phyloP scores from a whole-genome alignment of 768 basidiomycete species.

The Cytidiella melzeri region DNA sequence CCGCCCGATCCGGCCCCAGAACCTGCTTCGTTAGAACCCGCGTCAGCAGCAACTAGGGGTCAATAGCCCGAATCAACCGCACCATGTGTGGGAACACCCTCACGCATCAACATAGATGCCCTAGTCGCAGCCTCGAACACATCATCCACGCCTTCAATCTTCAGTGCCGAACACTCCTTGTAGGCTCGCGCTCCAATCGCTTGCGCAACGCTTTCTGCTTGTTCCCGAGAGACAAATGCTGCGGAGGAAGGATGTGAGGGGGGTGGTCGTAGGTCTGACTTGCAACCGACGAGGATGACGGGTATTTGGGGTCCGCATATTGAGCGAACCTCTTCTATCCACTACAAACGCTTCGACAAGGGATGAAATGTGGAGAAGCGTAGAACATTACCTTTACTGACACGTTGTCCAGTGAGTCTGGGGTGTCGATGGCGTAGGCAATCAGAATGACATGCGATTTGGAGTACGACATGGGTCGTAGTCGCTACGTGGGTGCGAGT shows the following conservation, averaged over 20 bases:
- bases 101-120: slow-evolving; percentile 93
- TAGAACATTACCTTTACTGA: slow-evolving; percentile 65
- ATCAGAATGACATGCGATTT: slow-evolving; percentile 99
- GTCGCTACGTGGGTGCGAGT: slow-evolving; percentile 51
- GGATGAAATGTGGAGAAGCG: not conserved
- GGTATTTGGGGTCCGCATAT: slow-evolving; percentile 92
- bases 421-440: slow-evolving; percentile 93
- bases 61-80: too few relatives aligned
- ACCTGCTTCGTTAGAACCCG: slow-evolving; percentile 48
- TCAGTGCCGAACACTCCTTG: slow-evolving; percentile 90
- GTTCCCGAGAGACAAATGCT: slow-evolving; percentile 64
- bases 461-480: slow-evolving; percentile 95
- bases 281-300: slow-evolving; percentile 94
- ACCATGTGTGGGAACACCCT: slow-evolving; percentile 23
- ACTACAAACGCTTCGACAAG: slow-evolving; percentile 39
- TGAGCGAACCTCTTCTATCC: slow-evolving; percentile 97
- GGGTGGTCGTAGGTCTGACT: slow-evolving; percentile 81
- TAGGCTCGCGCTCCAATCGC: slow-evolving; percentile 89
- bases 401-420: slow-evolving; percentile 95
- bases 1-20: slow-evolving; percentile 26
- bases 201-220: slow-evolving; percentile 77
- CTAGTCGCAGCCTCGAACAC: slow-evolving; percentile 97
- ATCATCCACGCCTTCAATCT: slow-evolving; percentile 91
- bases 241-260: slow-evolving; percentile 38
- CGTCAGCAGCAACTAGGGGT: too few relatives aligned